Evolutionary conservation across 495 filamentous ascomycete genomes (phyloP).

Genomic region (Neurospora terricola): DNA sequence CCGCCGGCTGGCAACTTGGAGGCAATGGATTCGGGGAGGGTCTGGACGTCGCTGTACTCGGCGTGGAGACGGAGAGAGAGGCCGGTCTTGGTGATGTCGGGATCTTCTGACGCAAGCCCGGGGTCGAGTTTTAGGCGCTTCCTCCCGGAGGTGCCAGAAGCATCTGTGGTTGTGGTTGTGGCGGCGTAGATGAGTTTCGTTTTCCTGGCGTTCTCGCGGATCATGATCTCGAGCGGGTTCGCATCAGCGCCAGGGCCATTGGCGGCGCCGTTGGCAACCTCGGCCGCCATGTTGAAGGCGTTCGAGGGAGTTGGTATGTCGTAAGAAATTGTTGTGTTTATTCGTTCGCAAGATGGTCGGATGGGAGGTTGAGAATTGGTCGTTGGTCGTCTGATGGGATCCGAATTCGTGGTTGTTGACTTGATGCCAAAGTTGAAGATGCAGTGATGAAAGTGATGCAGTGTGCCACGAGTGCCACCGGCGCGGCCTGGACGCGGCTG

Average conservation of each 20-base stretch:
- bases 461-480: background rate
- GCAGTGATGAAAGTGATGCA: background rate
- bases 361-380: background rate
- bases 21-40: slow-evolving; percentile 75
- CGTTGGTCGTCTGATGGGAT: background rate
- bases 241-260: slow-evolving; percentile 11
- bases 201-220: slow-evolving; percentile 31
- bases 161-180: slow-evolving; percentile 4
- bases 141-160: slow-evolving; percentile 16
- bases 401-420: background rate
- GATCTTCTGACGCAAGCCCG: slow-evolving; percentile 24
- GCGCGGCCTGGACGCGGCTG: background rate
- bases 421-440: background rate
- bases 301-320: background rate
- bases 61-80: slow-evolving; percentile 38
- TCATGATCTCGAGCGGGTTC: slow-evolving; percentile 24
- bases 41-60: slow-evolving; percentile 75
- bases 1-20: slow-evolving; percentile 63
- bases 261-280: slow-evolving; percentile 13
- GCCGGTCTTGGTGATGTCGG: slow-evolving; percentile 29
- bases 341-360: background rate
- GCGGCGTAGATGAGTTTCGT: slow-evolving; percentile 31
- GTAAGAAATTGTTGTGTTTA: background rate
- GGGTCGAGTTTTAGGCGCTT: slow-evolving; percentile 34
- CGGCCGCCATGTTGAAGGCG: slow-evolving; percentile 12